phyloP scores from a whole-genome alignment of 2,329 filamentous ascomycete species.

The Amylocarpus encephaloides region DNA sequence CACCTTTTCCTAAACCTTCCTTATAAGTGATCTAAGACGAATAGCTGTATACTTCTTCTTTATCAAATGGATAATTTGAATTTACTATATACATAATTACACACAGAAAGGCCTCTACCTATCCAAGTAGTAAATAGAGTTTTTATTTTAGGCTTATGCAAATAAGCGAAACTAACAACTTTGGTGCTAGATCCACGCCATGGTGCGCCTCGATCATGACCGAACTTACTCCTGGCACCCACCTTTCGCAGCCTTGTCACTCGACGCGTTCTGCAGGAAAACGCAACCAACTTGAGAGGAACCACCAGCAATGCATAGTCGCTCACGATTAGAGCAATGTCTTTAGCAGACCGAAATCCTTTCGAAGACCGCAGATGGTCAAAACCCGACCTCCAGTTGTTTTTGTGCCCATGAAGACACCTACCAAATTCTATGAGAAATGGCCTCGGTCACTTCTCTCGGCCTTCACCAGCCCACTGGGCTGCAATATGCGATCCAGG shows the following conservation, averaged over 20 bases:
- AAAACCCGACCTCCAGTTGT: not conserved
- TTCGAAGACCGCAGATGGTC: conserved; percentile 1
- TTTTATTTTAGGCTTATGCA: too few species aligned
- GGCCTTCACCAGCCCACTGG: conserved; percentile 85
- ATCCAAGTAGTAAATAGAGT: too few species aligned
- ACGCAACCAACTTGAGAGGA: conserved; percentile 2
- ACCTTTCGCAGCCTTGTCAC: not conserved
- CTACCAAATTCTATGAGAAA: conserved; percentile 35
- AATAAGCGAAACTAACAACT: too few species aligned
- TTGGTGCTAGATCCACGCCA: too few species aligned
- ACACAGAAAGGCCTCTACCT: too few species aligned
- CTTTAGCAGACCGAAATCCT: not conserved
- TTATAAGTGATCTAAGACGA: too few species aligned
- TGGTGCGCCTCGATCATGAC: too few species aligned
- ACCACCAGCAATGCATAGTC: not conserved
- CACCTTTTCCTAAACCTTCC: too few species aligned
- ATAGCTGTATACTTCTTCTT: too few species aligned
- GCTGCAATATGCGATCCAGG: conserved; percentile 74
- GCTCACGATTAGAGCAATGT: not conserved
- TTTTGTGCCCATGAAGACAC: conserved; percentile 15
- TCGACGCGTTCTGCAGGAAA: conserved; percentile 7
- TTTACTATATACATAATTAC: too few species aligned
- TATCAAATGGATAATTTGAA: too few species aligned
- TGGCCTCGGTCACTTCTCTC: conserved; percentile 87
- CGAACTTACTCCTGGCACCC: too few species aligned